Conservation (phyloP, 257 asterid species). For the Solanum habrochaites region DNA sequence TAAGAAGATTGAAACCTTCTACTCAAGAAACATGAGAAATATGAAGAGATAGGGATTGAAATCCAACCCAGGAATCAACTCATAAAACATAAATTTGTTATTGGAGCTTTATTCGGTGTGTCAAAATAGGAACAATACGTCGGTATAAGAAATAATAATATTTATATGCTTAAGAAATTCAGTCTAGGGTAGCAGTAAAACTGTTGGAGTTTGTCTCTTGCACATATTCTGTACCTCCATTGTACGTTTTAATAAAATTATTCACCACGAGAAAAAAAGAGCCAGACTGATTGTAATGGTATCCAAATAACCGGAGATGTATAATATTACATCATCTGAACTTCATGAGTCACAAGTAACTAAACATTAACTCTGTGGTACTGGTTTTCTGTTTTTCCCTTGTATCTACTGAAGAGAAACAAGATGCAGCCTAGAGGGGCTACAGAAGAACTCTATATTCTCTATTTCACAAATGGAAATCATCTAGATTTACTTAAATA, state of each 20-base stretch:
- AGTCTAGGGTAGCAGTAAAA: background rate
- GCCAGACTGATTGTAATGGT: background rate
- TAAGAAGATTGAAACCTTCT: background rate
- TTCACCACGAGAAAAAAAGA: background rate
- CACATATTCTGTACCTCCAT: background rate
- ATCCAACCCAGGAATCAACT: background rate
- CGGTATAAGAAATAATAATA: background rate
- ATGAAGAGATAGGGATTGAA: background rate
- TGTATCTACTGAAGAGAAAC: background rate
- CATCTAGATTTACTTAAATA: background rate
- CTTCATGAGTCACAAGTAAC: background rate
- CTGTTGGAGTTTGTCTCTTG: background rate
- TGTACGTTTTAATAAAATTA: background rate
- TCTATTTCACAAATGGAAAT: background rate
- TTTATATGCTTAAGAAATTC: background rate
- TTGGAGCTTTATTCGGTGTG: background rate
- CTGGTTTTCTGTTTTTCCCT: background rate
- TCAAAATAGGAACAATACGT: background rate
- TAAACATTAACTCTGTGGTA: background rate
- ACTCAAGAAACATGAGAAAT: background rate
- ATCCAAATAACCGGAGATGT: background rate
- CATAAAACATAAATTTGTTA: background rate
- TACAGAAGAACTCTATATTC: background rate
- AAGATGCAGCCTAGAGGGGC: background rate
- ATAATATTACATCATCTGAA: background rate